Conservation (phyloP, 148 eudicot species). For the Fagopyrum homotropicum region DNA sequence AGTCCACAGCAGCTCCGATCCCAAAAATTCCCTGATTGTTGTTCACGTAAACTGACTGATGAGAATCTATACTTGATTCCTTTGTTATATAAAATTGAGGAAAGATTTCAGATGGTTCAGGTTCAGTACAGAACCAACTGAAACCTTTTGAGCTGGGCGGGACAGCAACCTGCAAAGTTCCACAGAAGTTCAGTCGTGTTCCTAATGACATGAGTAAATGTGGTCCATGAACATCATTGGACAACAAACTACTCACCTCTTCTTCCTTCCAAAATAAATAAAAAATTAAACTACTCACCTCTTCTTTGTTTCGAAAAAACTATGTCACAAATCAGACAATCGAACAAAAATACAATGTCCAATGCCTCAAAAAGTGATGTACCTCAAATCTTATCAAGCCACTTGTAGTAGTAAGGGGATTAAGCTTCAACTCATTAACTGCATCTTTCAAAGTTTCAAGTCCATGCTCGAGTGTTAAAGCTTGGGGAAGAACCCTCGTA, state of each 20-base stretch:
- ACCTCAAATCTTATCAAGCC: slow-evolving; percentile 90
- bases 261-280: no score
- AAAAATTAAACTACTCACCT: no score
- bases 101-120: slow-evolving; percentile 50
- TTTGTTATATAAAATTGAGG: slow-evolving; percentile 76
- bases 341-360: background rate
- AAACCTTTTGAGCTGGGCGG: slow-evolving; percentile 75
- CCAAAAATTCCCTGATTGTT: slow-evolving; percentile 60
- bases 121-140: slow-evolving; percentile 71
- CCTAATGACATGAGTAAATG: background rate
- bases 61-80: slow-evolving; percentile 29
- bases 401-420: slow-evolving; percentile 44
- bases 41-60: slow-evolving; percentile 26
- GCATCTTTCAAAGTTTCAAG: slow-evolving; percentile 52
- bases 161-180: slow-evolving; percentile 51
- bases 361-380: background rate
- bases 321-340: background rate
- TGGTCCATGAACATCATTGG: background rate
- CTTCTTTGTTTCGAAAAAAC: background rate
- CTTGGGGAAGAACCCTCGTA: slow-evolving; percentile 63
- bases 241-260: no score
- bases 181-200: background rate
- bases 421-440: slow-evolving; percentile 44
- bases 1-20: slow-evolving; percentile 63
- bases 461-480: slow-evolving; percentile 66